phyloP scores from a whole-genome alignment of 2,329 filamentous ascomycete genomes.

The Hypoxylon sp. region DNA sequence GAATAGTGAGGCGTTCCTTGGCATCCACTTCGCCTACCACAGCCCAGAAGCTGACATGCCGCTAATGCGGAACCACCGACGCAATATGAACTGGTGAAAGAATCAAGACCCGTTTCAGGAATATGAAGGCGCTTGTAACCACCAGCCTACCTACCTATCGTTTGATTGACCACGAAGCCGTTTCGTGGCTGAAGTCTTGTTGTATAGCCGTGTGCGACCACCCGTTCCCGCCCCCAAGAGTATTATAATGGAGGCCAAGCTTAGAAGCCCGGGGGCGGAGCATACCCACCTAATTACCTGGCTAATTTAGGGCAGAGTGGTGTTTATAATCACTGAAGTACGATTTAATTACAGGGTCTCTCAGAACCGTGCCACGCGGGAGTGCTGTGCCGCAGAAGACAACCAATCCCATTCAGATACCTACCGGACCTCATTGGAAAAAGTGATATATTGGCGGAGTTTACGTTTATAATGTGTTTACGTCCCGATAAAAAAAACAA shows the following conservation, averaged over 20 bases:
- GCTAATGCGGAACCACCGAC: slow-evolving; percentile 19
- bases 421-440: slow-evolving; percentile 14
- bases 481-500: not conserved
- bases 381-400: not conserved
- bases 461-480: not conserved
- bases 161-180: not conserved
- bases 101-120: not conserved
- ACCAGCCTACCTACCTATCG: slow-evolving; percentile 6
- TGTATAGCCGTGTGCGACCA: not conserved
- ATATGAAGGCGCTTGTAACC: slow-evolving; percentile 23
- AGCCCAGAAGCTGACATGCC: slow-evolving; percentile 28
- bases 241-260: not conserved
- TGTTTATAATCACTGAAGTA: not conserved
- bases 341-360: not conserved
- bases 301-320: too few relatives aligned
- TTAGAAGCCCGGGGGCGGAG: not conserved
- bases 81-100: slow-evolving; percentile 3
- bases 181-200: slow-evolving; percentile 6
- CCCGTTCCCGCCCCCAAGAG: not conserved
- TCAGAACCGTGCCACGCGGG: not conserved
- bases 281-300: too few relatives aligned
- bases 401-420: slow-evolving; percentile 2
- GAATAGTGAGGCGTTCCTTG: slow-evolving; percentile 26
- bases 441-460: not conserved
- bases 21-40: slow-evolving; percentile 12